These are phyloP conservation scores for Xerocomus brunneocitrinus DNA, from an alignment of 768 basidiomycete genomes.

Conservation along the genomic window DNA sequence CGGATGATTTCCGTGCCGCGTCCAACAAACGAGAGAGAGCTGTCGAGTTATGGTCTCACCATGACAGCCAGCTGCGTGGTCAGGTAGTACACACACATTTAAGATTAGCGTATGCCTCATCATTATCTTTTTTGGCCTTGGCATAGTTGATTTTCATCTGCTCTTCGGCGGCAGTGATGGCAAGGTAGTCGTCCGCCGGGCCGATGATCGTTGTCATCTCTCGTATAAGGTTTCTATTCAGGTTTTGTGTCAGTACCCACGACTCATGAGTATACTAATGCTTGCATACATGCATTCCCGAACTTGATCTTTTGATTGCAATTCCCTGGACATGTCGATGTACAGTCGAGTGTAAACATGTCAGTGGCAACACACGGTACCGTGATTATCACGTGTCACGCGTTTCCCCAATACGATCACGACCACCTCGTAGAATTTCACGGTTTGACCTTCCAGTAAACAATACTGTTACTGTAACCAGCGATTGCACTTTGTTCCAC, in stretches of 20 bases:
- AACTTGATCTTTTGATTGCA: constrained; percentile 29
- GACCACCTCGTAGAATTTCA: background rate
- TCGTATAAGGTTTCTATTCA: constrained; percentile 55
- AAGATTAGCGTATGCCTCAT: constrained; percentile 59
- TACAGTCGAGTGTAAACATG: background rate
- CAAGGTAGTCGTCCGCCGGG: constrained; percentile 73
- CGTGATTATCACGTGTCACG: constrained; percentile 19
- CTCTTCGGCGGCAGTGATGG: constrained; percentile 70
- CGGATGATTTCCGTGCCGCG: constrained; percentile 63
- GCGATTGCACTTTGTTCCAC: constrained; percentile 63
- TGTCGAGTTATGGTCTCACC: constrained; percentile 25
- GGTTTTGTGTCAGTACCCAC: constrained; percentile 2
- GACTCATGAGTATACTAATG: background rate
- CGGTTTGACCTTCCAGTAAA: constrained; percentile 62
- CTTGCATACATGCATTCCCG: constrained; percentile 32
- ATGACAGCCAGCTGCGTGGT: background rate
- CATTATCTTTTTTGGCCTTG: constrained; percentile 59
- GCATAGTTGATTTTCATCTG: constrained; percentile 56
- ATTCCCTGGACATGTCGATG: constrained; percentile 23
- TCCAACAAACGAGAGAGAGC: constrained; percentile 64
- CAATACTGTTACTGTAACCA: constrained; percentile 58
- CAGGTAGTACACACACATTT: constrained; percentile 45
- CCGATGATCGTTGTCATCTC: constrained; percentile 72
- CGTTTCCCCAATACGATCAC: background rate
- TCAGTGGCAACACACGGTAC: background rate